phyloP scores from a whole-genome alignment of 2,329 filamentous ascomycete species.

The Fusarium succisae region DNA sequence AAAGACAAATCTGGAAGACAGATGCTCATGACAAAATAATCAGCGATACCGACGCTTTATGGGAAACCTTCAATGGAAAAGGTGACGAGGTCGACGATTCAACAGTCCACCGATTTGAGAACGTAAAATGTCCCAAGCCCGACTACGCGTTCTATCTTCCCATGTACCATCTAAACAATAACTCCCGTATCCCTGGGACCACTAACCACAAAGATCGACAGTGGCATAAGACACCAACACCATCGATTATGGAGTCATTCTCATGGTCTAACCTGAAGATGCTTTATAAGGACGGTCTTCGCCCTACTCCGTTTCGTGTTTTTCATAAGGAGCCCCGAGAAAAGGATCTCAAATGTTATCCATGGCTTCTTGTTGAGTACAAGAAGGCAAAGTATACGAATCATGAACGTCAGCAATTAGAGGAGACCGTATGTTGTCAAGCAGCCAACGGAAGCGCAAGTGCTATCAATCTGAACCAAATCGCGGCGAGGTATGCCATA shows the following conservation, averaged over 20 bases:
- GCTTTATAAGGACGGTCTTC: rapidly evolving
- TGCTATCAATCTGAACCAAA: too few species aligned
- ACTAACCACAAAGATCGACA: rapidly evolving
- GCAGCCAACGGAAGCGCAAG: too few species aligned
- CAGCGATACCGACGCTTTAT: not conserved
- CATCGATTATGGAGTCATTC: too few species aligned
- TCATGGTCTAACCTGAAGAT: too few species aligned
- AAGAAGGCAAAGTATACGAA: too few species aligned
- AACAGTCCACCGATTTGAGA: not conserved
- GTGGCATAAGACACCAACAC: not conserved
- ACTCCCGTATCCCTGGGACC: not conserved
- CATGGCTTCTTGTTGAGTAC: too few species aligned
- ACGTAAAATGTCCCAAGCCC: not conserved
- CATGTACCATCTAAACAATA: rapidly evolving
- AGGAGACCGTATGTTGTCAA: too few species aligned
- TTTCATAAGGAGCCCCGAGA: too few species aligned
- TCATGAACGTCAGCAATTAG: too few species aligned
- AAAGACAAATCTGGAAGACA: rapidly evolving
- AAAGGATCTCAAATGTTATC: too few species aligned
- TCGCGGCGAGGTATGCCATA: rapidly evolving
- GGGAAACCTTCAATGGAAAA: not conserved
- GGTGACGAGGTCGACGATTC: not conserved
- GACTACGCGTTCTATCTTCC: not conserved
- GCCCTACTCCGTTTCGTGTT: too few species aligned
- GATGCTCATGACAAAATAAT: rapidly evolving